phyloP scores from a whole-genome alignment of 331 rosid genomes.

The Cydonia oblonga region DNA sequence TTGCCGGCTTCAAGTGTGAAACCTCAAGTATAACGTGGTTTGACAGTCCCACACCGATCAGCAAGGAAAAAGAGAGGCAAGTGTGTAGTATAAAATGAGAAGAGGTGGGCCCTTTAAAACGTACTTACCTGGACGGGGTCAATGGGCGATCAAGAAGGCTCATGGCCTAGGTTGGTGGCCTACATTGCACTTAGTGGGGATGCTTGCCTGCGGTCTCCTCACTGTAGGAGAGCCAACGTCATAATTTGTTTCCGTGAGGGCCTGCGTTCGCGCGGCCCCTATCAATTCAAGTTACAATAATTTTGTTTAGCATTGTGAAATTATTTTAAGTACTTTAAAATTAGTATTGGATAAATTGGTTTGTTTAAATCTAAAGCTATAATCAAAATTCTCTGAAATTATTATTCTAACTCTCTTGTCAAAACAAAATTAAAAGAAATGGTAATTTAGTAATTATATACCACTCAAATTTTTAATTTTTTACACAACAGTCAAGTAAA shows the following conservation, averaged over 20 bases:
- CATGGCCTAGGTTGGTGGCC: slow-evolving; percentile 30
- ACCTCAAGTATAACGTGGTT: background rate
- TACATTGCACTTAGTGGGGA: slow-evolving; percentile 28
- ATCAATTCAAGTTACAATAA: too few relatives aligned
- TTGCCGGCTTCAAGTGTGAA: too few relatives aligned
- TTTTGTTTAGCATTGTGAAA: too few relatives aligned
- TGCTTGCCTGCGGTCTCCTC: slow-evolving; percentile 28
- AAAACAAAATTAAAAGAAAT: too few relatives aligned
- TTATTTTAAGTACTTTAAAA: too few relatives aligned
- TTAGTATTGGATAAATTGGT: too few relatives aligned
- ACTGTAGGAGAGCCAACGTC: slow-evolving; percentile 31
- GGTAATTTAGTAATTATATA: too few relatives aligned
- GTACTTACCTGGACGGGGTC: slow-evolving; percentile 44
- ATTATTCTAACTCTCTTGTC: too few relatives aligned
- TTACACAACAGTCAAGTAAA: too few relatives aligned
- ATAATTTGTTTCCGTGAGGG: slow-evolving; percentile 30
- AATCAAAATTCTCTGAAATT: too few relatives aligned
- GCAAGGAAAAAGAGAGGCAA: background rate
- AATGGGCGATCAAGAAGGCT: slow-evolving; percentile 19
- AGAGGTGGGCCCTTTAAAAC: fast-evolving
- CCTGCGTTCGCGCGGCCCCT: slow-evolving; percentile 11
- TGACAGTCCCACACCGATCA: background rate
- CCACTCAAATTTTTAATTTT: too few relatives aligned
- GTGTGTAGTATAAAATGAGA: background rate
- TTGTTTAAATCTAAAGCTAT: too few relatives aligned